phyloP scores from a whole-genome alignment of 2,329 filamentous ascomycete genomes.

The Lachnellula arida region DNA sequence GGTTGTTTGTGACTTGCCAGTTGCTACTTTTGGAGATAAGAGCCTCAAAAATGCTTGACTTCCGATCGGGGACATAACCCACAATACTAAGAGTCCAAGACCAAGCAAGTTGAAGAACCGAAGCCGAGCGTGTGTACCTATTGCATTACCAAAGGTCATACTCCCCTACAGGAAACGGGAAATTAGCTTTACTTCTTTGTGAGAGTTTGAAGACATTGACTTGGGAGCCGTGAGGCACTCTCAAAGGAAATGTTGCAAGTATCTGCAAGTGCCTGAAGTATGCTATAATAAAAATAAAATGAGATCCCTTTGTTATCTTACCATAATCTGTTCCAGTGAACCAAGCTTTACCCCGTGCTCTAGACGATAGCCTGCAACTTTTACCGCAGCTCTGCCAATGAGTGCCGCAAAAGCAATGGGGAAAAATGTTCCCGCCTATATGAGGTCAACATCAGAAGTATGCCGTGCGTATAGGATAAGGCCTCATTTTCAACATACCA shows the following conservation, averaged over 20 bases:
- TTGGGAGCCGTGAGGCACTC: too few relatives aligned
- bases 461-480: background rate
- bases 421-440: constrained; percentile 10
- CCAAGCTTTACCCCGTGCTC: constrained; percentile 8
- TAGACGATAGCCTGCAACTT: constrained; percentile 9
- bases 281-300: too few relatives aligned
- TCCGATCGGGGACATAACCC: constrained; percentile 16
- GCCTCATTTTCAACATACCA: constrained; percentile 1
- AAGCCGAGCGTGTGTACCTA: constrained; percentile 10
- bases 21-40: background rate
- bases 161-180: background rate
- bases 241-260: too few relatives aligned
- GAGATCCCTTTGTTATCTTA: too few relatives aligned
- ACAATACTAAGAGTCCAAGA: constrained; percentile 8
- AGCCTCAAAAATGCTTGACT: constrained; percentile 10
- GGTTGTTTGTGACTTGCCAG: background rate
- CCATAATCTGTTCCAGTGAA: constrained; percentile 15
- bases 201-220: too few relatives aligned
- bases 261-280: too few relatives aligned
- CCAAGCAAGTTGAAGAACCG: constrained; percentile 7
- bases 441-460: background rate
- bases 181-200: too few relatives aligned
- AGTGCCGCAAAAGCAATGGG: constrained; percentile 15
- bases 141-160: constrained; percentile 3
- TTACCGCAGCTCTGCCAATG: constrained; percentile 7